Evolutionary conservation across 371 early-diverging fungal species (phyloP).

Genomic region (Mortierella sp.): DNA sequence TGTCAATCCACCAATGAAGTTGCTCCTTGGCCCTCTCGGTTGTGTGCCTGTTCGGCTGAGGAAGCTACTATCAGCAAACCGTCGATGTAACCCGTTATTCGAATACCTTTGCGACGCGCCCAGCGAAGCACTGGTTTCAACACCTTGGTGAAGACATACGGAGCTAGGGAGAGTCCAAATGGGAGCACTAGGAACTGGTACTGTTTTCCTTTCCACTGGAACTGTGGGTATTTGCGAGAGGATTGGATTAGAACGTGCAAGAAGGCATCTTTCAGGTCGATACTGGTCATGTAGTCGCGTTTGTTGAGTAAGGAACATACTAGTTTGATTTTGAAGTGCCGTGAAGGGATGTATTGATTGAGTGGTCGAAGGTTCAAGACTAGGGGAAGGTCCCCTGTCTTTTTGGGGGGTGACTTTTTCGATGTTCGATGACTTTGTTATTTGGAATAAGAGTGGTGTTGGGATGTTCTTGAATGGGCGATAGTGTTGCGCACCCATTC

Average conservation of each 20-base stretch:
- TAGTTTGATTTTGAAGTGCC: constrained; percentile 43
- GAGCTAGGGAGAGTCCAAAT: constrained; percentile 45
- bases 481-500: not conserved
- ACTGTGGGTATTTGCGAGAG: constrained; percentile 58
- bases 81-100: constrained; percentile 38
- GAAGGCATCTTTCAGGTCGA: constrained; percentile 1
- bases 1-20: constrained; percentile 36
- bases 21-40: constrained; percentile 15
- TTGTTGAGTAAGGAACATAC: constrained; percentile 16
- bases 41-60: not conserved
- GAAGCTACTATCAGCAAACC: constrained; percentile 24
- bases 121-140: constrained; percentile 50
- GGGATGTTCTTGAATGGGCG: not conserved
- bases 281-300: not conserved
- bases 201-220: constrained; percentile 58
- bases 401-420: constrained; percentile 23
- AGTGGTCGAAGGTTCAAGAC: constrained; percentile 51
- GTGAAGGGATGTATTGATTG: constrained; percentile 23
- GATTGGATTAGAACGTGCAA: not conserved
- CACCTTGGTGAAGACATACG: constrained; percentile 37
- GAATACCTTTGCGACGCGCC: constrained; percentile 42
- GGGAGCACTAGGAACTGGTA: constrained; percentile 58
- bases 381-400: constrained; percentile 34
- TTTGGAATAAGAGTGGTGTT: not conserved
- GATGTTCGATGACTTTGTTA: not conserved